Evolutionary conservation across 192 early-diverging fungal species (phyloP), one percentile per base, ranked within the genome.

Genomic region (Glomus cerebriforme): DNA sequence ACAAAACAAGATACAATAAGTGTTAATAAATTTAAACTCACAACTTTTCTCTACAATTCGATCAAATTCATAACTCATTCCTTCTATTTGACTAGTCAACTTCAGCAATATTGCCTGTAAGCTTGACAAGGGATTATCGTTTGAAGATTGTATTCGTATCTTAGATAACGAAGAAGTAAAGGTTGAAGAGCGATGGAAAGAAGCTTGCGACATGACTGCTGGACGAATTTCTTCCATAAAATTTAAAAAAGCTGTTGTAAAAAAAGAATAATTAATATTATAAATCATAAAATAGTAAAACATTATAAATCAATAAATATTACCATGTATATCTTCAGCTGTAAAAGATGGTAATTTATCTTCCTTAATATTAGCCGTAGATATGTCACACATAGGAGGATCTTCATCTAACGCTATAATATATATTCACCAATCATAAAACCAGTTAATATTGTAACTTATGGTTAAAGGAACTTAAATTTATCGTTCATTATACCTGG

Each of bases 321-420:
- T 73, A 73, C 75, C 79, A 79, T 54, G 70, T 15, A 87, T 81
- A 69, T 89, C 86, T 12, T 86, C 81, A 39, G 80, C 78, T 1
- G 82, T 81, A 43, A 89, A 80, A 4, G 75, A 59, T 10, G 85
- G 82, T 26, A 83, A 67, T 12, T 79, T 79, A 32, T 83, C 82
- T 12, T 77, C 75, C 13, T 79, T 70, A 4, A 81, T 79, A 66
- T 79, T 81, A 19, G 74, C 71, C 10, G 84, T 81, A 34, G 84
- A 84, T 58, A 89, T 83, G 67, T 89, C 88, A 32, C 86, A 85
- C 26, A 83, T 84, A 7, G 88, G 82, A 59, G 88, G 83, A 7
- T 68, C 69, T 29, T 86, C 84, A 59, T 85, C 84, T 66, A 87
- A 60, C 31, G 72, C 84, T 77, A 72, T 66, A 75, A 31, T n/a